Base-by-base conservation (phyloP, 805 yeast genomes). In the fission yeast (Schizosaccharomyces pombe) region DNA sequence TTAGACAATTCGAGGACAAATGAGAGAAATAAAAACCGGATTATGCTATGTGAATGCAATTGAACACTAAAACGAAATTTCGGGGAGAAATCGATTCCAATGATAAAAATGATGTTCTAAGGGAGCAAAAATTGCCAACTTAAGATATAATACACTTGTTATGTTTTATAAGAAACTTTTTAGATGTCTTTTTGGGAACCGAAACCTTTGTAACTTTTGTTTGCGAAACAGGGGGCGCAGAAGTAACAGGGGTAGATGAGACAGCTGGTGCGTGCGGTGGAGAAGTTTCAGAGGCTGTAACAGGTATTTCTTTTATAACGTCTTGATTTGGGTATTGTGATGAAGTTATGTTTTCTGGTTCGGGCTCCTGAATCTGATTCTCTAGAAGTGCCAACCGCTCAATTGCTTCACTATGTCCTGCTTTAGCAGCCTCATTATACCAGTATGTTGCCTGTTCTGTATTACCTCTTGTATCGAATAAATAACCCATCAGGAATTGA, bases 401-500 rank as follows among this genome's bases (percentile, higher is more conserved):
- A 22, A n/a, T 16, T 14, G 49, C 49, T 26, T 43, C 69, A 1
- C 51, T 58, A 47, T 65, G 65, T 6, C 82, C 82, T 56, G 74
- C 70, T 0, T 69, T 64, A 0, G 80, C 76, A 34, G 84, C 78
- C 51, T 69, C 65, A 37, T 66, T 64, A 62, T 77, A 80, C 67
- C 49, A 43, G 14, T 43, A 22, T 5, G 26, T 19, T 22, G 49
- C 49, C 8, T 43, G 63, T 3, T 65, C 64, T 47, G 77, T 74
- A 4, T 79, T 82, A 37, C 80, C 71, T 1, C 87, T 87, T 52
- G 73, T 76, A 60, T 79, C 85, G 61, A 72, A 73, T 61, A 77
- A 82, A 60, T 76, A 74, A 0, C 84, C 89, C 40, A 82, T 62
- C 43, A 84, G 82, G 62, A 76, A 82, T 60, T 79, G 78, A 2